Evolutionary conservation across 768 basidiomycete genomes (phyloP).

Genomic region (Lentinus brumalis): DNA sequence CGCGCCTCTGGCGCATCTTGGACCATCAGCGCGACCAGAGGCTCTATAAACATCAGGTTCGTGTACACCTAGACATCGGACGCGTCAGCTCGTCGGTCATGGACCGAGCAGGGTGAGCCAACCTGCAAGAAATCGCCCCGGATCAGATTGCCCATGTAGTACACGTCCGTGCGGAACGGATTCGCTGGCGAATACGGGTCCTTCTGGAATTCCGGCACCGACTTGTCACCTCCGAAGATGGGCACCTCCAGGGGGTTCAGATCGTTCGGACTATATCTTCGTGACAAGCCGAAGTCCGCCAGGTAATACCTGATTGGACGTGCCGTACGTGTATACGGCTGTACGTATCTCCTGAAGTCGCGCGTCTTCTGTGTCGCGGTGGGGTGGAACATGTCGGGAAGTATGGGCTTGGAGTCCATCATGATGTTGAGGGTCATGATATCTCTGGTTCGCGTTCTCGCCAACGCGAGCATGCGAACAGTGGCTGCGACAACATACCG

Average conservation of each 20-base stretch:
- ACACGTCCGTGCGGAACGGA: constrained; percentile 27
- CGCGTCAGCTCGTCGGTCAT: background rate
- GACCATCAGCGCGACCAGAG: constrained; percentile 30
- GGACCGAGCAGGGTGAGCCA: background rate
- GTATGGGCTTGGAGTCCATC: constrained; percentile 18
- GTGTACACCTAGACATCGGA: background rate
- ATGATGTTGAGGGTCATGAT: constrained; percentile 18
- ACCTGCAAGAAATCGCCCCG: constrained; percentile 19
- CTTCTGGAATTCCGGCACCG: constrained; percentile 22
- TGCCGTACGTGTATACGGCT: constrained; percentile 29
- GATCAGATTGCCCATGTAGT: constrained; percentile 24
- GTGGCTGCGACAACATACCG: constrained; percentile 1
- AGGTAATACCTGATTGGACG: constrained; percentile 32
- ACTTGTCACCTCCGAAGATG: constrained; percentile 19
- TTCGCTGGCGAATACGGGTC: background rate
- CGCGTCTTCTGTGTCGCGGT: too few relatives aligned
- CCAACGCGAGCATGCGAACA: background rate
- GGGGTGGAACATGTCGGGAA: constrained; percentile 8
- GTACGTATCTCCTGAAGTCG: constrained; percentile 20
- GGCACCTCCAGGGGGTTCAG: constrained; percentile 2
- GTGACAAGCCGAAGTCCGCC: constrained; percentile 19
- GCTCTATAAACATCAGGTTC: constrained; percentile 29
- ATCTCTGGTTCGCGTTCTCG: background rate
- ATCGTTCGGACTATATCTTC: constrained; percentile 14
- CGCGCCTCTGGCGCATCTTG: constrained; percentile 27